Base-by-base conservation (phyloP, 2,329 filamentous ascomycete genomes). In the Ophiobolus disseminans region DNA sequence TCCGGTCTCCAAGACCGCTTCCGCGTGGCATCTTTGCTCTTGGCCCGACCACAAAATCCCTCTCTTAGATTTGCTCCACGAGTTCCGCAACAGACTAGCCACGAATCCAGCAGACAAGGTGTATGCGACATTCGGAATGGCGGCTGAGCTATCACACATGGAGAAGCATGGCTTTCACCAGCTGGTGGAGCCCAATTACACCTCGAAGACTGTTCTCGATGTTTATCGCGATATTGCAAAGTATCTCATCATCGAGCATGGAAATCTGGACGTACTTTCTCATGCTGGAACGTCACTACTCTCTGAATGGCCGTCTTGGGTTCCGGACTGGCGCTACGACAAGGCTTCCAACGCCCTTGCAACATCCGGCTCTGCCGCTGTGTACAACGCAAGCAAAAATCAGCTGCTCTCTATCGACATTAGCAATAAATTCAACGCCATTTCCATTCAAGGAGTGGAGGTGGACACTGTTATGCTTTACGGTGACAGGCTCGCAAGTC, bases 71-170 rank as follows among this genome's bases (percentile, higher is more conserved):
- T 30, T 41, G 25, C 38, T 41, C 14, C 23, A 41, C 6, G 25
- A 14, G 26, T 41, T 41, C 19, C 38, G 38, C 10, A 41, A 17
- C 23, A 14, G 38, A 30, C 1, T 30, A 14, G 38, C 38, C 9
- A 41, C 23, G 19, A 31, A 41, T 1, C 13, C 38, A 13, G 20
- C 4, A 13, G 38, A 41, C 38, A 41, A 41, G 20, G 38, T 41
- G 13, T 41, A 41, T 20, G 17, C 38, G 23, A 41, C 38, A 17
- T 41, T 41, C 11, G 38, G 38, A 5, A 41, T 41, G 20, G 38
- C 38, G 19, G 20, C 6, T 7, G 38, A 41, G 20, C 1, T 41
- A 17, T n/a, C 23, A 6, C 4, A 14, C 20, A 20, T 41, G 0
- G 38, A 30, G 26, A 13, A n/a, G 19, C 13, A 30, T 20, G 25